These are phyloP conservation scores for Aspergillus sp. DNA, from an alignment of 2,329 filamentous ascomycete genomes.

Conservation along the genomic window DNA sequence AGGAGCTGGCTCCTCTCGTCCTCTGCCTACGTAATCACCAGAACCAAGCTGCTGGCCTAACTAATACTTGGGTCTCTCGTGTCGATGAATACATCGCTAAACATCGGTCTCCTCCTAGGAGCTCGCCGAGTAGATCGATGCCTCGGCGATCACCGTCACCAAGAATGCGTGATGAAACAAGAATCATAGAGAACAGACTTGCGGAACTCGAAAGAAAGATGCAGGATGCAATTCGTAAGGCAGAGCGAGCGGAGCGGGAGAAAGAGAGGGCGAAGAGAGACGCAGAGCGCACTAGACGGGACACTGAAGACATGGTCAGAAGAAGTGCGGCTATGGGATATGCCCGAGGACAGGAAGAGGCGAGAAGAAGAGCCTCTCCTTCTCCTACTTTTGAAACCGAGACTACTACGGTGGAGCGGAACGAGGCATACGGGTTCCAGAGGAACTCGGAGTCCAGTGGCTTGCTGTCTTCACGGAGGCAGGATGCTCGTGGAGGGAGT, in stretches of 20 bases:
- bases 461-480: neutral
- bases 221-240: neutral
- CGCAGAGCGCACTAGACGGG: neutral
- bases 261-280: neutral
- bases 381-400: neutral
- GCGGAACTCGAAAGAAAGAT: neutral
- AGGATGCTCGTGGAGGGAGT: neutral
- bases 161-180: neutral
- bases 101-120: neutral
- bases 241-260: neutral
- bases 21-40: conserved; percentile 26
- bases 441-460: neutral
- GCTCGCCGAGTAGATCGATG: too few relatives aligned
- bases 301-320: neutral
- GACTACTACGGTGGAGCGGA: neutral
- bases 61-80: neutral
- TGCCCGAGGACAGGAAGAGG: neutral
- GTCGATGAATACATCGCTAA: neutral
- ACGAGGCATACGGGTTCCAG: neutral
- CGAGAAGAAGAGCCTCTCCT: neutral
- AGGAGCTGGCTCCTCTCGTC: conserved; percentile 25
- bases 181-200: neutral
- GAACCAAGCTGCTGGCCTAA: neutral
- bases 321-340: neutral
- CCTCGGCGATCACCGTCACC: neutral